These are phyloP conservation scores for Gracilaria domingensis DNA, from an alignment of 23 red algal genomes.

Conservation along the genomic window DNA sequence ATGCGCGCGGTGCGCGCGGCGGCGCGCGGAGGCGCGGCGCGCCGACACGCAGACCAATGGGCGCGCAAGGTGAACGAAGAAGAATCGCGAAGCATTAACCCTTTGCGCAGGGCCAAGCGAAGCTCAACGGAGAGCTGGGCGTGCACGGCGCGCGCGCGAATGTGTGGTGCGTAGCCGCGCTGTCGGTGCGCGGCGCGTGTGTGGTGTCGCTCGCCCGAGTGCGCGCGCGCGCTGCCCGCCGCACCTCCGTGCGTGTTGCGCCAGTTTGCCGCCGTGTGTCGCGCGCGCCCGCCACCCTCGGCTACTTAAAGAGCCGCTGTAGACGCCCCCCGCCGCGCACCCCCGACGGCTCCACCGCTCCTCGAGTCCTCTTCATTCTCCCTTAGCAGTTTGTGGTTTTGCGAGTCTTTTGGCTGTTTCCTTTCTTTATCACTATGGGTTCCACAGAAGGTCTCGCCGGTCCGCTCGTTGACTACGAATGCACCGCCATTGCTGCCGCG, in stretches of 20 bases:
- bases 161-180: conserved; percentile 20
- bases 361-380: not conserved
- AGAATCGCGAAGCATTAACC: not conserved
- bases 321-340: too few relatives aligned
- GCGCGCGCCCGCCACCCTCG: not conserved
- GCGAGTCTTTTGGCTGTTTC: not conserved
- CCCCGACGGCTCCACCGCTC: not conserved
- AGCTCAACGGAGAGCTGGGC: not conserved
- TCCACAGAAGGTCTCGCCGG: conserved; percentile 51
- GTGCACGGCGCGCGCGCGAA: not conserved
- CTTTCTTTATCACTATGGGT: conserved; percentile 5
- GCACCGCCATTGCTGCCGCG: conserved; percentile 36
- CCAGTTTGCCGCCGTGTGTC: conserved; percentile 13
- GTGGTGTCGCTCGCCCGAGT: conserved; percentile 5
- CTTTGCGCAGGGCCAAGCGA: conserved; percentile 15
- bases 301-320: conserved; percentile 22
- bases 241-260: not conserved
- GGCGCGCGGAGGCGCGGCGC: not conserved
- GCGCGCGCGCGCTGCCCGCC: not conserved
- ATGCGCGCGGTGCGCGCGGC: too few relatives aligned
- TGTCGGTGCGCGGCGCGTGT: not conserved
- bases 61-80: not conserved
- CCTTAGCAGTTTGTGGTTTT: not conserved
- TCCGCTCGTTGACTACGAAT: conserved; percentile 63
- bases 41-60: conserved; percentile 14